Conservation (phyloP, 2,329 filamentous ascomycete genomes). For the Botrytis galanthina region DNA sequence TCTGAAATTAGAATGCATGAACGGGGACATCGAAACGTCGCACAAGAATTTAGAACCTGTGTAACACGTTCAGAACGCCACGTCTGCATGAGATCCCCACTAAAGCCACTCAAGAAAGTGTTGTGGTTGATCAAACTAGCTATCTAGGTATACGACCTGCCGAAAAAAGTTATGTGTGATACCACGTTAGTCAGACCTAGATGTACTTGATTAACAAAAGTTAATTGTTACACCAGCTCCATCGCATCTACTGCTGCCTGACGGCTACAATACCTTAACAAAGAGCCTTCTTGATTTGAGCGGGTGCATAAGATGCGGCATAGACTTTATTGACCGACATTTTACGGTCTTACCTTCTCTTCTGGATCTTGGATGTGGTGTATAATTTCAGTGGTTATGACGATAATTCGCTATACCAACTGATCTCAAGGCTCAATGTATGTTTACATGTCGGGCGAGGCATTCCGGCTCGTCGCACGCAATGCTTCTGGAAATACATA, state of each 20-base stretch:
- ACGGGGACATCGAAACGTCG: neutral
- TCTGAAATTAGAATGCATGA: constrained; percentile 6
- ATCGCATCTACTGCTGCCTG: neutral
- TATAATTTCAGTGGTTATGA: neutral
- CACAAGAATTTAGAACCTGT: neutral
- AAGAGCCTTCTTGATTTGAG: constrained; percentile 7
- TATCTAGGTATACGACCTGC: neutral
- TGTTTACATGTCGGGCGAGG: constrained; percentile 1
- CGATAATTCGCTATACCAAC: neutral
- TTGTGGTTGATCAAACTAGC: neutral
- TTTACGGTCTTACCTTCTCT: neutral
- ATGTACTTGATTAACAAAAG: neutral
- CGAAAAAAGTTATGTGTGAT: neutral
- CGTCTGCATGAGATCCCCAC: neutral
- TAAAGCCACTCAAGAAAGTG: neutral
- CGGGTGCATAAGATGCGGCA: constrained; percentile 4
- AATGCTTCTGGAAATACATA: neutral
- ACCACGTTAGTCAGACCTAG: neutral
- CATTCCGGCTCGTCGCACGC: constrained; percentile 1
- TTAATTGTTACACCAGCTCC: neutral
- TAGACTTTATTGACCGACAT: neutral
- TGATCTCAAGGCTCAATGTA: neutral
- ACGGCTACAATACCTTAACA: neutral
- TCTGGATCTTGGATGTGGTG: neutral
- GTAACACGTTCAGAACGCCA: neutral